These are phyloP conservation scores for Dryas octopetala DNA, from an alignment of 306 rosid species.

Conservation along the genomic window DNA sequence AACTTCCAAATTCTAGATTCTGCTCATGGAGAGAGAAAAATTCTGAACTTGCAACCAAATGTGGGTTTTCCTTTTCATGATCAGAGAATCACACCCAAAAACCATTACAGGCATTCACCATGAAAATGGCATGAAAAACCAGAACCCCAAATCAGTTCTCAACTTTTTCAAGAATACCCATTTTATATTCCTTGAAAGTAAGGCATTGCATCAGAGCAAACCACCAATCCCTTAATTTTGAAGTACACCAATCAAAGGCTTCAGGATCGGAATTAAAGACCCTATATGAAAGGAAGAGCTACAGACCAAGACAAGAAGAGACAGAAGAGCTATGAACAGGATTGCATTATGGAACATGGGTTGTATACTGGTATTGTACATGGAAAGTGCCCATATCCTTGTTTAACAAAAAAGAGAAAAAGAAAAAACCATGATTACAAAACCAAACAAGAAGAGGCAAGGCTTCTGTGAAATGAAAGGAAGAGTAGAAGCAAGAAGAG, in stretches of 20 bases:
- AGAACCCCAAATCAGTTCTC: slow-evolving; percentile 28
- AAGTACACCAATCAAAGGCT: slow-evolving; percentile 28
- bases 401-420: slow-evolving; percentile 14
- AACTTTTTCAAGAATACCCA: slow-evolving; percentile 33
- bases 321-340: slow-evolving; percentile 31
- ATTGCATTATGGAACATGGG: slow-evolving; percentile 41
- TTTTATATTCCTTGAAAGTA: slow-evolving; percentile 28
- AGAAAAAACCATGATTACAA: slow-evolving; percentile 17
- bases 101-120: slow-evolving; percentile 23
- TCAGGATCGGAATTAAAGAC: slow-evolving; percentile 19
- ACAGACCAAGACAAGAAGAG: slow-evolving; percentile 31
- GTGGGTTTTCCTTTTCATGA: slow-evolving; percentile 8
- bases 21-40: no score
- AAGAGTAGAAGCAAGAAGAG: slow-evolving; percentile 22
- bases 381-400: slow-evolving; percentile 35
- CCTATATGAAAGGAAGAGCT: slow-evolving; percentile 23
- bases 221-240: slow-evolving; percentile 2
- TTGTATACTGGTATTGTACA: slow-evolving; percentile 2
- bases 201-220: slow-evolving; percentile 12
- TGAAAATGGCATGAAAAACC: slow-evolving; percentile 18
- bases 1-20: not conserved
- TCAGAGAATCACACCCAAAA: slow-evolving; percentile 18
- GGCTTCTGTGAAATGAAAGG: slow-evolving; percentile 26
- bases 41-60: slow-evolving; percentile 13
- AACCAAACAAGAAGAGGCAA: slow-evolving; percentile 30